Evolutionary conservation across 108 stramenopile genomes (phyloP), one percentile per base, ranked within the genome.

Genomic region (Parietichytrium sp.): DNA sequence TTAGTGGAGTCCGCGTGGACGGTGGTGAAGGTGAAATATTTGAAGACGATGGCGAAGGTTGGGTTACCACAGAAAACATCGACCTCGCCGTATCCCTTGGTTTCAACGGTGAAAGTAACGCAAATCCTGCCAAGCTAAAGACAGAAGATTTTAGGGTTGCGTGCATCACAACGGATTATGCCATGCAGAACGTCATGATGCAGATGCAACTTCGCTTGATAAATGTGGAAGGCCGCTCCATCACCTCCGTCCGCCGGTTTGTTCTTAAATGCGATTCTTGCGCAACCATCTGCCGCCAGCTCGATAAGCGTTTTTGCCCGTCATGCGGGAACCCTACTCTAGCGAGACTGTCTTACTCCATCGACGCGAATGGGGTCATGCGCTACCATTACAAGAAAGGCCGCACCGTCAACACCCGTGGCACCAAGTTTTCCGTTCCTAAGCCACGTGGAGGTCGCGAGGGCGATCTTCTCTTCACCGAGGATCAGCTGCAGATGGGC

Each of bases 121-220:
- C n/a, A n/a, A n/a, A n/a, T n/a, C n/a, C n/a, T n/a, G n/a, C 8
- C 48, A 8, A 18, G 12, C 12, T 16, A 42, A 20, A 8, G 10
- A 51, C 6, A 29, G 36, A 42, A 12, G 52, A 26, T 10, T 29
- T 26, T 3, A 4, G 23, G 10, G 81, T 81, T 26, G 96, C 95
- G 10, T 98, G 97, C 87, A 93, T 95, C 36, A 99, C 98, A 20
- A 95, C 96, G 30, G 98, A 99, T 87, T 99, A 96, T 85, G 96
- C 96, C 49, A 98, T 98, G 97, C 98, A 99, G 85, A 99, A 99
- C 87, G 97, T 99, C 3, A 84, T 99, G 26, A 84, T 99, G 20
- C 95, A 96, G 88, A 95, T 99, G 95, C 94, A 94, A 52, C 87
- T 99, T 78, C 89, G 88, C 49, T 85, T 99, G 13, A 61, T 97